phyloP scores from a whole-genome alignment of 176 grass and related monocot species.

The Bothriochloa decipiens region DNA sequence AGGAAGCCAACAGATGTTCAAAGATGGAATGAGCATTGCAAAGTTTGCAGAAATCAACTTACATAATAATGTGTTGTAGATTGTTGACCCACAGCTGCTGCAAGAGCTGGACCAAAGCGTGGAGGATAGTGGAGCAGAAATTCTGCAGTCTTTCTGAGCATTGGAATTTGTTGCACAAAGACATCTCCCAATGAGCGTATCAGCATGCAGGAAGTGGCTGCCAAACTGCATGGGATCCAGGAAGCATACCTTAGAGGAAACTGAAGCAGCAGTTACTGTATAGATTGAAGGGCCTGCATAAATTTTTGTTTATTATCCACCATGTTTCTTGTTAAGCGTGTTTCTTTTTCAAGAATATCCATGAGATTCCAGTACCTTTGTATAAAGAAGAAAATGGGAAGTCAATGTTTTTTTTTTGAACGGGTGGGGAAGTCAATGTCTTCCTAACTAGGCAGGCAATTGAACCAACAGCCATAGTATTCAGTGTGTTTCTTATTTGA shows the following conservation, averaged over 20 bases:
- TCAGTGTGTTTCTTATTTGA: too few species aligned
- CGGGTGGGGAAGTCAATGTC: too few species aligned
- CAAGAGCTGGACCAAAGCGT: not conserved
- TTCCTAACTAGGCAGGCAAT: too few species aligned
- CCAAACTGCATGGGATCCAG: constrained; percentile 18
- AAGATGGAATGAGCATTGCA: constrained; percentile 32
- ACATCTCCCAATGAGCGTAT: not conserved
- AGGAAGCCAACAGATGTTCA: constrained; percentile 37
- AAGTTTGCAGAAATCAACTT: constrained; percentile 33
- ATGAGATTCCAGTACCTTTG: too few species aligned
- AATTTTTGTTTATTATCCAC: not conserved
- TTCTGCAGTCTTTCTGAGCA: constrained; percentile 33
- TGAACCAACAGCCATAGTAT: too few species aligned
- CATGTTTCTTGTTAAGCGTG: too few species aligned
- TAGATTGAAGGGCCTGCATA: not conserved
- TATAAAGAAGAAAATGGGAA: too few species aligned
- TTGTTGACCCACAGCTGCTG: constrained; percentile 41
- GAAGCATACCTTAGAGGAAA: constrained; percentile 5
- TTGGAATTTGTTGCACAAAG: constrained; percentile 22
- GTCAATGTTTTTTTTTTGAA: too few species aligned
- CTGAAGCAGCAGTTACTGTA: not conserved
- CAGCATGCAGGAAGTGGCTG: constrained; percentile 33
- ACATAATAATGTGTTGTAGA: constrained; percentile 7
- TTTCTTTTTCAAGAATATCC: too few species aligned
- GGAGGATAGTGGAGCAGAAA: not conserved